These are phyloP conservation scores for Actinomucor elegans DNA, from an alignment of 371 early-diverging fungal species.

Conservation along the genomic window DNA sequence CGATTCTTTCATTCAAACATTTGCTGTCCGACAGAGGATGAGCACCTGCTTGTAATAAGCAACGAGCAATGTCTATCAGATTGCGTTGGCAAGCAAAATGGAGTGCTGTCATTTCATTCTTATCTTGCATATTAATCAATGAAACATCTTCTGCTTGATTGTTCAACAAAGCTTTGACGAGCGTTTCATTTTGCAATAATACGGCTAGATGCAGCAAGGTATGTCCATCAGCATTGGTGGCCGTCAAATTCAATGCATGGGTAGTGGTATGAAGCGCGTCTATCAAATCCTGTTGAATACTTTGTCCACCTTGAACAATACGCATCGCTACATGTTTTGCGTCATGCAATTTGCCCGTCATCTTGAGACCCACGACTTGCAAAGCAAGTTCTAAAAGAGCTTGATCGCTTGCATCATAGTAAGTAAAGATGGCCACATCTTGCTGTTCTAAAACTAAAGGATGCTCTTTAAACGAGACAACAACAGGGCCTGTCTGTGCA, in stretches of 20 bases:
- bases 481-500: conserved; percentile 69
- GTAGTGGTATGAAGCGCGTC: neutral
- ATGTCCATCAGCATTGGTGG: conserved; percentile 27
- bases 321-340: conserved; percentile 66
- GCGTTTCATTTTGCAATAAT: conserved; percentile 14
- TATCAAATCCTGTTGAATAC: conserved; percentile 31
- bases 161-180: conserved; percentile 9
- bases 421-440: conserved; percentile 53
- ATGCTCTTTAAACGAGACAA: conserved; percentile 69
- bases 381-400: conserved; percentile 82
- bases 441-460: conserved; percentile 29
- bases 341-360: conserved; percentile 69
- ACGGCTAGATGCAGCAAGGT: conserved; percentile 41
- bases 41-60: conserved; percentile 67
- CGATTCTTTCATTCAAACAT: neutral
- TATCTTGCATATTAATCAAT: conserved; percentile 24
- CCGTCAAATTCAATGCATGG: neutral
- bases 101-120: conserved; percentile 36
- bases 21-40: conserved; percentile 26
- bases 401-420: conserved; percentile 70
- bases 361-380: conserved; percentile 77
- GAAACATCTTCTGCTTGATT: neutral
- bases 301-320: conserved; percentile 52
- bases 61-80: conserved; percentile 28
- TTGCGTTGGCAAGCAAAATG: conserved; percentile 32